Percentiles rank a stretch among this genome's conserved stretches.
Evolutionary conservation across 805 yeast genomes (phyloP).

Genomic region (Helenozyma rhizophorensis): DNA sequence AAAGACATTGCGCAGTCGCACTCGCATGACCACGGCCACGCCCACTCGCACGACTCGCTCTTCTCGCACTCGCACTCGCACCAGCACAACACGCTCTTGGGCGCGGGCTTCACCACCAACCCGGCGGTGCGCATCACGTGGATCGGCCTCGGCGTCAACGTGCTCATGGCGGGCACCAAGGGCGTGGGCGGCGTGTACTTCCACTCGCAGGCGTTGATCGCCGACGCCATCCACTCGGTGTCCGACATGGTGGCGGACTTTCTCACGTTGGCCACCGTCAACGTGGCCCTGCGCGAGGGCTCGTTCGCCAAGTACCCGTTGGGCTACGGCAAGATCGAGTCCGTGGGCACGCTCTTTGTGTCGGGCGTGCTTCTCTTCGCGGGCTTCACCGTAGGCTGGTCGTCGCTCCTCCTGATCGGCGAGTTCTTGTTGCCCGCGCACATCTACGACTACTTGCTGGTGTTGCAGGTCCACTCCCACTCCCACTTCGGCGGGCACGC

Average conservation of each 20-base stretch:
- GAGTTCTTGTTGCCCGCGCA: slow-evolving; percentile 66
- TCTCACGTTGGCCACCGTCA: slow-evolving; percentile 83
- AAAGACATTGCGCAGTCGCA: slow-evolving; percentile 1
- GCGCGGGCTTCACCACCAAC: slow-evolving; percentile 38
- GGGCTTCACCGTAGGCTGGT: slow-evolving; percentile 88
- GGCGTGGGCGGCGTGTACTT: slow-evolving; percentile 86
- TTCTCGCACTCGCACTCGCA: slow-evolving; percentile 29
- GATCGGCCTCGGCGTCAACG: slow-evolving; percentile 81
- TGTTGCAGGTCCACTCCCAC: slow-evolving; percentile 51
- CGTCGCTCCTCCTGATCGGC: slow-evolving; percentile 62
- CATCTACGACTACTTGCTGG: slow-evolving; percentile 49
- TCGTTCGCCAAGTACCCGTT: slow-evolving; percentile 67
- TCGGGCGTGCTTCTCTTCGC: slow-evolving; percentile 80
- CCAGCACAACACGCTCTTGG: slow-evolving; percentile 38
- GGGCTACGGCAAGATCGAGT: slow-evolving; percentile 91
- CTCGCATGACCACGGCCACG: slow-evolving; percentile 16
- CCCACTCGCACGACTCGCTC: slow-evolving; percentile 36
- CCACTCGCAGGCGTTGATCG: slow-evolving; percentile 91
- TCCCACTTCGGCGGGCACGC: slow-evolving; percentile 32
- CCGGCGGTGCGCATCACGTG: slow-evolving; percentile 93
- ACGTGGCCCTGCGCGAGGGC: slow-evolving; percentile 55
- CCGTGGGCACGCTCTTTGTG: slow-evolving; percentile 87
- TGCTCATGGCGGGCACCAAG: slow-evolving; percentile 81
- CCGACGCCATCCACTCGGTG: slow-evolving; percentile 92
- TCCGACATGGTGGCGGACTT: slow-evolving; percentile 89